Percentiles rank a stretch among this genome's conserved stretches.
phyloP scores from a whole-genome alignment of 2,329 filamentous ascomycete species.

The Aphanoascus verrucosus region DNA sequence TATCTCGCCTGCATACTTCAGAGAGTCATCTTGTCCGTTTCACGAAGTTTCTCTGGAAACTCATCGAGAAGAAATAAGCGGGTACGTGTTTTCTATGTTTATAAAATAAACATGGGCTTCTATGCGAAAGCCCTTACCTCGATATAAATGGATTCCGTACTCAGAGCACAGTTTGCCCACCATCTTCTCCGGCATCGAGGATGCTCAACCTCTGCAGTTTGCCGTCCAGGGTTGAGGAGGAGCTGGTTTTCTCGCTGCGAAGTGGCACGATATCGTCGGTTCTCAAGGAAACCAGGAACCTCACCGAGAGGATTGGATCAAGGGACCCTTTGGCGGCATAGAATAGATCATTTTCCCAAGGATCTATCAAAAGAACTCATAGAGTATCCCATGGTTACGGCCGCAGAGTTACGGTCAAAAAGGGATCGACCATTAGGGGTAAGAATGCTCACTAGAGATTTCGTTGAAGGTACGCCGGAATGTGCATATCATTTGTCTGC shows the following conservation, averaged over 20 bases:
- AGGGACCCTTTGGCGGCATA: conserved; percentile 76
- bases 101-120: too few relatives aligned
- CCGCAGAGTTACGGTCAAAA: conserved; percentile 61
- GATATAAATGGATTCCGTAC: background rate
- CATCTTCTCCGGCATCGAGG: background rate
- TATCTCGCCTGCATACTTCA: too few relatives aligned
- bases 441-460: conserved; percentile 96
- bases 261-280: background rate
- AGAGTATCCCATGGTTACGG: conserved; percentile 72
- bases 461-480: conserved; percentile 68
- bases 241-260: background rate
- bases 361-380: conserved; percentile 74
- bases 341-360: conserved; percentile 60
- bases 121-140: too few relatives aligned
- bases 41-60: too few relatives aligned
- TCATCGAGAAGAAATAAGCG: too few relatives aligned
- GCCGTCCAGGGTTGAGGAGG: background rate
- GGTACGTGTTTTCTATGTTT: too few relatives aligned
- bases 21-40: too few relatives aligned
- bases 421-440: conserved; percentile 71
- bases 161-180: background rate
- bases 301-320: conserved; percentile 23
- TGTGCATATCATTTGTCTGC: background rate
- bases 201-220: background rate
- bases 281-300: background rate